Evolutionary conservation across 1,139 yeast species (phyloP), one percentile per base, ranked within the genome.

Genomic region (Pichia sp.): DNA sequence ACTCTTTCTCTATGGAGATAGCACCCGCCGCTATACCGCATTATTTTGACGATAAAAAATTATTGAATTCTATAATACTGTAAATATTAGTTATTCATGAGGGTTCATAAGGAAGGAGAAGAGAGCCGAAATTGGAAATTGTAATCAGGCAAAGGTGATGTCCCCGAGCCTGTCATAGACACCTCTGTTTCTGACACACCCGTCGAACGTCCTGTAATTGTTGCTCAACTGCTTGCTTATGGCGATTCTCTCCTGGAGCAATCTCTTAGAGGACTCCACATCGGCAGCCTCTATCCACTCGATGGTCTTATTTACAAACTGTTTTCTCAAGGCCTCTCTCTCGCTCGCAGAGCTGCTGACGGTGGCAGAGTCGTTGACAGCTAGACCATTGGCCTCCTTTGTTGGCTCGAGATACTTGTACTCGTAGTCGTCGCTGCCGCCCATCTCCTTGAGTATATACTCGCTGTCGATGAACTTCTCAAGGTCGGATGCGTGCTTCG

Each of bases 171-270:
- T 55, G 66, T 89, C 96, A 64, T 77, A 85, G 34, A 78, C 68
- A 25, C 86, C 78, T 61, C 86, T 79, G 36, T 85, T 79, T 63
- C 96, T 80, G 44, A 86, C 67, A 61, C 83, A 87, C 0, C 91
- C 89, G 64, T 89, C 96, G 52, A 85, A 66, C 44, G 69, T 65
- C 64, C 76, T 72, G 68, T 84, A 89, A 64, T 85, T 84, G 30
- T 71, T 67, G 18, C 78, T 70, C 44, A 87, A 64, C 56, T 76
- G 69, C 39, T 68, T 69, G 47, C 85, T 80, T 23, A 83, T 48
- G 19, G 70, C 68, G 36, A 78, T 69, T 68, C 85, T 80, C 58
- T 76, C 74, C 21, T 65, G 67, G 63, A 76, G 69, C 53, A 67
- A 70, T 9, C 41, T 25, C 47, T 70, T 68, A 37, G 72, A 68